Percentiles rank a stretch among this genome's conserved stretches.
These are phyloP conservation scores for Neurospora africana DNA, from an alignment of 495 filamentous ascomycete genomes.

Conservation along the genomic window DNA sequence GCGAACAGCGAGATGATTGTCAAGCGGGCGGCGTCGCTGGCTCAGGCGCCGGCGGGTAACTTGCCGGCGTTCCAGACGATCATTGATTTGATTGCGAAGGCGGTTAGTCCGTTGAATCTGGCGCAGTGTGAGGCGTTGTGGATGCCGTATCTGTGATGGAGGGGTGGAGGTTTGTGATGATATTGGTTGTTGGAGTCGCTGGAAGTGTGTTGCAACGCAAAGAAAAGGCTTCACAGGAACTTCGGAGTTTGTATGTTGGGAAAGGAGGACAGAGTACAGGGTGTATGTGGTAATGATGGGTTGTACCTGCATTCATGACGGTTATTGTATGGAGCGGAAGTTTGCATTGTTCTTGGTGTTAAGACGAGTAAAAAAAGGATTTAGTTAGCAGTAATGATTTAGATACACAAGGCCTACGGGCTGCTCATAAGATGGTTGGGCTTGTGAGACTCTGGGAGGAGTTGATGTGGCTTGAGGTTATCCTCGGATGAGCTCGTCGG, in stretches of 20 bases:
- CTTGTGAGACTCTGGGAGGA: background rate
- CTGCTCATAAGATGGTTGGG: background rate
- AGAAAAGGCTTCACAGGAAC: background rate
- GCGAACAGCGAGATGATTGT: constrained; percentile 82
- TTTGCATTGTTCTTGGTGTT: background rate
- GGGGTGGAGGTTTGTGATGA: background rate
- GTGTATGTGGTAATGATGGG: background rate
- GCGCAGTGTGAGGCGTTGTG: constrained; percentile 80
- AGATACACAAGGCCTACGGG: background rate
- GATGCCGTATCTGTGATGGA: constrained; percentile 81
- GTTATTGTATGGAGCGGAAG: background rate
- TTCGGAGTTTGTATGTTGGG: background rate
- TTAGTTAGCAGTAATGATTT: background rate
- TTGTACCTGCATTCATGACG: background rate
- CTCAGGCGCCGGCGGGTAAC: constrained; percentile 49
- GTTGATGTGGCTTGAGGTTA: background rate
- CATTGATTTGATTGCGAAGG: constrained; percentile 77
- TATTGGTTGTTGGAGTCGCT: background rate
- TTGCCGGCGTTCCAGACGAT: constrained; percentile 94
- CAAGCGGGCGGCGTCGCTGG: constrained; percentile 74
- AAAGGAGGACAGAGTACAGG: background rate
- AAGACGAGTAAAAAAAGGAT: background rate
- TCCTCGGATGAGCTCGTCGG: background rate
- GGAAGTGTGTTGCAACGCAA: background rate
- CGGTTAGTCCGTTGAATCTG: constrained; percentile 78